Evolutionary conservation across 371 early-diverging fungal species (phyloP).

Genomic region (Quaeritorhiza haematococci): DNA sequence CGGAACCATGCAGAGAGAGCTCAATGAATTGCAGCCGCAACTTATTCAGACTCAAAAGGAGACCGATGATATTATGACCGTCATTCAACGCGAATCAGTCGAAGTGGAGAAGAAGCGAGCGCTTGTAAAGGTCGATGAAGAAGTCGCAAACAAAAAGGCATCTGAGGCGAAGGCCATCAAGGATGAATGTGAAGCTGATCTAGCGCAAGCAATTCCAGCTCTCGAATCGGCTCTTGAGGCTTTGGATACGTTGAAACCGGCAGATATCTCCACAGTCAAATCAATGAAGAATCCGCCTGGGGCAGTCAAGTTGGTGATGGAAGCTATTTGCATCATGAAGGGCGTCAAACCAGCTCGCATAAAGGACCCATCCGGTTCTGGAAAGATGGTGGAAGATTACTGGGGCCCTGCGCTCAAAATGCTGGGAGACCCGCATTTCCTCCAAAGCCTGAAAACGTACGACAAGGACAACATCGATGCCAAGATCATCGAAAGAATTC

Average conservation of each 20-base stretch:
- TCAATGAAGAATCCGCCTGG: constrained; percentile 60
- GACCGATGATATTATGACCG: constrained; percentile 46
- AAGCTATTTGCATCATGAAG: constrained; percentile 55
- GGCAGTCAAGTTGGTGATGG: constrained; percentile 55
- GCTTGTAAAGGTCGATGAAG: constrained; percentile 48
- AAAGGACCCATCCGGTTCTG: constrained; percentile 48
- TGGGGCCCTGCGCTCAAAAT: constrained; percentile 51
- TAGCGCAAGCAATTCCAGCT: constrained; percentile 48
- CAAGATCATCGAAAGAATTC: constrained; percentile 44
- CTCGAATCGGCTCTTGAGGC: constrained; percentile 50
- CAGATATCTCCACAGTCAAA: constrained; percentile 54
- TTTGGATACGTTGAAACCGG: constrained; percentile 50
- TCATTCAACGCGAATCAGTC: constrained; percentile 43
- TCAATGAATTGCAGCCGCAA: constrained; percentile 47
- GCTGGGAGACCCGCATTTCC: constrained; percentile 48
- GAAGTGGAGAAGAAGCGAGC: constrained; percentile 50
- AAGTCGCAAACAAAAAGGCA: constrained; percentile 48
- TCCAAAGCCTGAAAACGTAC: constrained; percentile 39
- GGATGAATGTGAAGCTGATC: constrained; percentile 51
- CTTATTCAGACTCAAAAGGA: constrained; percentile 47
- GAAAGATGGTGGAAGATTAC: constrained; percentile 55
- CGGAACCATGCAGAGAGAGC: constrained; percentile 45
- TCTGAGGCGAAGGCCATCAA: constrained; percentile 51
- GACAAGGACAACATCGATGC: constrained; percentile 49
- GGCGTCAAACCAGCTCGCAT: constrained; percentile 48